A percentile compares a stretch with the other conserved stretches of the same genome.
phyloP scores from a whole-genome alignment of 2,329 filamentous ascomycete species.

The Raffaelea deltoideospora region DNA sequence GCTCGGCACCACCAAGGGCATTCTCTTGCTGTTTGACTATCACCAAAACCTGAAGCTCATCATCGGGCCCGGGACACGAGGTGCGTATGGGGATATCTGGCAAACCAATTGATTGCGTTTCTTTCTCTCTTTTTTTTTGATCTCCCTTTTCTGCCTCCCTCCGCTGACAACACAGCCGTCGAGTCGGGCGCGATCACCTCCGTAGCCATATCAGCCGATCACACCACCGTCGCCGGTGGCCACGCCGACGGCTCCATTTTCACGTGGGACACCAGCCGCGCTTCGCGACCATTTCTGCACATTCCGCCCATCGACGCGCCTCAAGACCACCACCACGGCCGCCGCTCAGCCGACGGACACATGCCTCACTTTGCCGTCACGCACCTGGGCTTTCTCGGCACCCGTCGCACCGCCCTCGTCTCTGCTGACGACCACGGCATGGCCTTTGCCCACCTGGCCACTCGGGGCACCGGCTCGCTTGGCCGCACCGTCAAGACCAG shows the following conservation, averaged over 20 bases:
- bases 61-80: slow-evolving; percentile 84
- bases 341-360: slow-evolving; percentile 71
- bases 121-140: too few species aligned
- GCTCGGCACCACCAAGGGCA: slow-evolving; percentile 83
- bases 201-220: slow-evolving; percentile 82
- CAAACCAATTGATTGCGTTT: too few species aligned
- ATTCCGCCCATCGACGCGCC: slow-evolving; percentile 52
- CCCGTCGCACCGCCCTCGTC: slow-evolving; percentile 81
- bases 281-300: slow-evolving; percentile 76
- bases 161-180: too few species aligned
- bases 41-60: slow-evolving; percentile 90
- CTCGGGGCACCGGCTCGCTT: slow-evolving; percentile 73
- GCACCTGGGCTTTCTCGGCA: slow-evolving; percentile 90
- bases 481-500: slow-evolving; percentile 79
- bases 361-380: slow-evolving; percentile 62
- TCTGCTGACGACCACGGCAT: slow-evolving; percentile 92
- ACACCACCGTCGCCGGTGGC: slow-evolving; percentile 78
- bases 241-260: slow-evolving; percentile 87
- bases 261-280: slow-evolving; percentile 80
- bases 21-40: slow-evolving; percentile 93
- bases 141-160: not conserved
- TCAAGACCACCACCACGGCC: slow-evolving; percentile 38
- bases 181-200: slow-evolving; percentile 82
- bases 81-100: too few species aligned
- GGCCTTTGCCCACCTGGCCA: slow-evolving; percentile 95